Conservation (phyloP, 306 rosid genomes). For the Pyrus pyrifolia region DNA sequence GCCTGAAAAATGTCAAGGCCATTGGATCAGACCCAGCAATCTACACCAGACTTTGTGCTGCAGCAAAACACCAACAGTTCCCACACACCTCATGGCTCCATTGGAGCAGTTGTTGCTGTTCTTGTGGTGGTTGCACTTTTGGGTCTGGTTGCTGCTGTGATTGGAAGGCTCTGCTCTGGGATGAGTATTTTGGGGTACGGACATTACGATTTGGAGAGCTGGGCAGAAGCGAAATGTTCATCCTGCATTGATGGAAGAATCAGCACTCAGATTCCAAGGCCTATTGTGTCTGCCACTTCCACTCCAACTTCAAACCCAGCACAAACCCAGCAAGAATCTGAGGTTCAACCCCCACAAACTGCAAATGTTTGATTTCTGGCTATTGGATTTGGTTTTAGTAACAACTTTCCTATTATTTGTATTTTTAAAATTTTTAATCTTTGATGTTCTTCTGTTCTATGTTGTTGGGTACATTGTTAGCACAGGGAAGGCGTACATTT, state of each 20-base stretch:
- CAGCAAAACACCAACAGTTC: slow-evolving; percentile 10
- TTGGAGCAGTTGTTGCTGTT: slow-evolving; percentile 46
- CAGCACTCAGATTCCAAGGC: slow-evolving; percentile 17
- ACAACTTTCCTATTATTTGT: background rate
- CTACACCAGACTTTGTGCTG: slow-evolving; percentile 21
- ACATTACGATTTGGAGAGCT: slow-evolving; percentile 63
- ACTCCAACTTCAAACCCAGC: slow-evolving; percentile 27
- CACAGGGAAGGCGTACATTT: background rate
- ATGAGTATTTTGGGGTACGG: slow-evolving; percentile 64
- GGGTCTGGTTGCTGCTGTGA: slow-evolving; percentile 40
- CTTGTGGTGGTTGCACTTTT: slow-evolving; percentile 31
- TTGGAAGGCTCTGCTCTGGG: slow-evolving; percentile 53
- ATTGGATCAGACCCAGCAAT: slow-evolving; percentile 7
- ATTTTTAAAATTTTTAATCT: background rate
- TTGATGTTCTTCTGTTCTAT: background rate
- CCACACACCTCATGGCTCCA: slow-evolving; percentile 31
- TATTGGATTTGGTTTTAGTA: background rate
- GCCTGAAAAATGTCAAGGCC: slow-evolving; percentile 35
- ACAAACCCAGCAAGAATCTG: slow-evolving; percentile 24
- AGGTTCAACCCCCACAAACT: slow-evolving; percentile 10
- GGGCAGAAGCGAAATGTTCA: slow-evolving; percentile 85
- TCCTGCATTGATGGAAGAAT: slow-evolving; percentile 77
- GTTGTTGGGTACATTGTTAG: background rate
- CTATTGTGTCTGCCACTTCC: slow-evolving; percentile 5
- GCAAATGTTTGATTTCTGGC: slow-evolving; percentile 14